phyloP scores from a whole-genome alignment of 345 rosid species.

The Populus euphratica region DNA sequence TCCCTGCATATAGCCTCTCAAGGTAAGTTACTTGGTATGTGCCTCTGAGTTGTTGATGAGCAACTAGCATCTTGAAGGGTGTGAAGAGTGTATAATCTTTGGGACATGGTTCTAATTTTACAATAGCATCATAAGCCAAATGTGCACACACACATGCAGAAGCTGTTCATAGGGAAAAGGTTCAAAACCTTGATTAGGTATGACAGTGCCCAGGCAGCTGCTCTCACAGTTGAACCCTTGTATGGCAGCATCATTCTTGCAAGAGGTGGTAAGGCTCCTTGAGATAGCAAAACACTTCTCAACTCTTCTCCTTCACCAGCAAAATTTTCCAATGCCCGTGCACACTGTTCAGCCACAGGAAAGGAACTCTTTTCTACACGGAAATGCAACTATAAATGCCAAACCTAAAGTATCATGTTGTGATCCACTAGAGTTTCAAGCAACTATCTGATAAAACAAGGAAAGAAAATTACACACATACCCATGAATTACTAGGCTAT shows the following conservation, averaged over 20 bases:
- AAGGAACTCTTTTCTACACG: constrained; percentile 76
- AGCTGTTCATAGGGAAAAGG: constrained; percentile 5
- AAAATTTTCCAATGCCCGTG: constrained; percentile 97
- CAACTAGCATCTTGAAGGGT: not conserved
- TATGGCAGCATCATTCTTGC: constrained; percentile 94
- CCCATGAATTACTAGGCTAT: not conserved
- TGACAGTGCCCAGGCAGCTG: constrained; percentile 98
- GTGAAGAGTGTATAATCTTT: not conserved
- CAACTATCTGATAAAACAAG: not conserved
- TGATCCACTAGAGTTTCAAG: not conserved
- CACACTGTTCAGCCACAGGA: constrained; percentile 94
- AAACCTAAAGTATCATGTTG: not conserved
- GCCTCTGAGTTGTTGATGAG: not conserved
- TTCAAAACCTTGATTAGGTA: constrained; percentile 80
- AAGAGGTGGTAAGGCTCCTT: constrained; percentile 85
- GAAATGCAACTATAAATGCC: constrained; percentile 17
- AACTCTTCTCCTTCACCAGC: constrained; percentile 97
- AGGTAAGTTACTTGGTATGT: not conserved
- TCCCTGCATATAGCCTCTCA: not conserved
- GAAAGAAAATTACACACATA: not conserved
- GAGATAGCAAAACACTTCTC: constrained; percentile 75
- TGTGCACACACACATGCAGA: not conserved
- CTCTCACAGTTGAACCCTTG: constrained; percentile 89
- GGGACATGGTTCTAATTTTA: not conserved
- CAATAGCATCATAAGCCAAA: not conserved